phyloP scores from a whole-genome alignment of 257 asterid genomes.

The Capsicum baccatum region DNA sequence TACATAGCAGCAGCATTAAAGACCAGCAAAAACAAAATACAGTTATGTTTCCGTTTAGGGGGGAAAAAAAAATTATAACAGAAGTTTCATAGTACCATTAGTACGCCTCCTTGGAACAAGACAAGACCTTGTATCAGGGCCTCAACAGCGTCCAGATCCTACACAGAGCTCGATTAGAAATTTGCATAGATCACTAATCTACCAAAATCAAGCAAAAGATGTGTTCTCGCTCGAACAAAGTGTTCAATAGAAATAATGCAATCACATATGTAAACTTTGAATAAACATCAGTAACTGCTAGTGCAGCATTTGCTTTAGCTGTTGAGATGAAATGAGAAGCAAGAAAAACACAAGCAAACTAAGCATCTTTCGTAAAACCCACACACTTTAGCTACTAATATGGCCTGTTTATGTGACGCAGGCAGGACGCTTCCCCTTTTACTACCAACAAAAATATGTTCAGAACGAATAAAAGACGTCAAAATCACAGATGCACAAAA shows the following conservation, averaged over 20 bases:
- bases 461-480: neutral
- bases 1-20: slow-evolving; percentile 29
- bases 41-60: neutral
- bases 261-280: neutral
- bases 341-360: neutral
- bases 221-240: neutral
- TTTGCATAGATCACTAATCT: neutral
- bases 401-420: neutral
- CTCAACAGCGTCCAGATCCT: slow-evolving; percentile 98
- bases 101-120: slow-evolving; percentile 96
- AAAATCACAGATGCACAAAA: slow-evolving; percentile 14
- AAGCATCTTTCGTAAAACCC: neutral
- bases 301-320: neutral
- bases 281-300: neutral
- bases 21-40: neutral
- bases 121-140: slow-evolving; percentile 98
- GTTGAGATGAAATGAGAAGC: neutral
- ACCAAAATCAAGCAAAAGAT: slow-evolving; percentile 20
- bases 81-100: slow-evolving; percentile 67
- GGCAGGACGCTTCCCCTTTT: neutral
- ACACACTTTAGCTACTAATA: neutral
- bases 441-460: neutral
- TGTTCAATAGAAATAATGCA: slow-evolving; percentile 14
- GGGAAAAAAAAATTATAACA: neutral
- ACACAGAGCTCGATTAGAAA: slow-evolving; percentile 30